Evolutionary conservation across 2,329 filamentous ascomycete genomes (phyloP), one percentile per base, ranked within the genome.

Genomic region (Fusarium sp.): DNA sequence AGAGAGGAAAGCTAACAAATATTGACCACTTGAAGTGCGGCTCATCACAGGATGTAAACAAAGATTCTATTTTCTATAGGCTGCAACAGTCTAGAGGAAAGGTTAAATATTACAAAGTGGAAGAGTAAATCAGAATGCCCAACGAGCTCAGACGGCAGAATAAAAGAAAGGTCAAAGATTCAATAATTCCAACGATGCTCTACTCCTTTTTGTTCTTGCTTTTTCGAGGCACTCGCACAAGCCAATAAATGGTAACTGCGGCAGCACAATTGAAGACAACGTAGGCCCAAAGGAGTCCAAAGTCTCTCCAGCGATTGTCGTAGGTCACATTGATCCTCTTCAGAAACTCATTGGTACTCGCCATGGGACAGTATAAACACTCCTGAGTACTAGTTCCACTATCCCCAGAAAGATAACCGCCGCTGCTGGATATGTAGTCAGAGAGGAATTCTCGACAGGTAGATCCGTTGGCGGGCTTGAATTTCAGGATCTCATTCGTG

Each of bases 261-360:
- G 80, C 82, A 22, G 76, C 75, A 19, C 85, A 75, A 56, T 87
- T 87, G 72, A 87, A 86, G 6, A 79, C 74, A 35, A 84, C 79
- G 53, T 85, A 87, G 0, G 77, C 82, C 78, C 83, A 87, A 46
- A 86, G 77, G 14, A 89, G 76, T 2, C 86, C 86, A 54, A 84
- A 84, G 63, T 89, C 83, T 32, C 86, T 80, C 85, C 86, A 89
- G 17, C 84, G 76, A 40, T 87, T 75, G 35, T 71, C 74, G 57
- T 83, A 87, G 28, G 76, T 78, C 41, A 84, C 79, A 37, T 80
- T 79, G 30, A 82, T 79, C 1, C 30, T 62, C 3, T 79, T 56
- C 45, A 84, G 62, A 56, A 81, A 82, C 1, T 67, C 56, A 55
- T 84, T 47, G 1, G 61, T 64, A 14, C 4, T 44, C 4, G 45